phyloP scores from a whole-genome alignment of 345 rosid species.

The Eucalyptus polyanthemos region DNA sequence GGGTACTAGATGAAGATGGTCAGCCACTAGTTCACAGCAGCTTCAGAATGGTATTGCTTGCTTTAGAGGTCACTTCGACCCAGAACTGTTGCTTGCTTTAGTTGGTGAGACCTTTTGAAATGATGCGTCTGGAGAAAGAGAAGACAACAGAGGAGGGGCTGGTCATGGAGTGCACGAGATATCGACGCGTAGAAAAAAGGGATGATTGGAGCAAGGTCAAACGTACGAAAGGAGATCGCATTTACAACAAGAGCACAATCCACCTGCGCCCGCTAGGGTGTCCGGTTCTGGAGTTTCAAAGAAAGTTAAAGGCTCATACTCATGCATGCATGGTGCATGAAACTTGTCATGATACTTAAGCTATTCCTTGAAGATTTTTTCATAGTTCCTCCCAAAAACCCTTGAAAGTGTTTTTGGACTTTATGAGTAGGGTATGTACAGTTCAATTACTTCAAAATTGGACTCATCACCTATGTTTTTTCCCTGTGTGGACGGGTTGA shows the following conservation, averaged over 20 bases:
- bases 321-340: not conserved
- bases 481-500: not conserved
- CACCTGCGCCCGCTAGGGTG: not conserved
- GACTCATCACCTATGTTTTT: not conserved
- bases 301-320: not conserved
- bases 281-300: not conserved
- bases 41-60: constrained; percentile 19
- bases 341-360: not conserved
- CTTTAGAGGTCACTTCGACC: not conserved
- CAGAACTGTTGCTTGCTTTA: not conserved
- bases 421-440: not conserved
- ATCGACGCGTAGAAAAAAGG: not conserved
- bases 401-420: not conserved
- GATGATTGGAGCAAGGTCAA: not conserved
- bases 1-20: constrained; percentile 60
- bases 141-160: not conserved
- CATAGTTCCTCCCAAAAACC: not conserved
- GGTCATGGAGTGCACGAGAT: not conserved
- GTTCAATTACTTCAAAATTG: not conserved
- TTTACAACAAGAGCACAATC: not conserved
- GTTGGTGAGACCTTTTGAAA: not conserved
- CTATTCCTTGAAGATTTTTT: not conserved
- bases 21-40: constrained; percentile 9
- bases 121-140: not conserved
- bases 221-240: not conserved